Base-by-base conservation (phyloP, 1,284 basidiomycete genomes). In the Papiliotrema laurentii region DNA sequence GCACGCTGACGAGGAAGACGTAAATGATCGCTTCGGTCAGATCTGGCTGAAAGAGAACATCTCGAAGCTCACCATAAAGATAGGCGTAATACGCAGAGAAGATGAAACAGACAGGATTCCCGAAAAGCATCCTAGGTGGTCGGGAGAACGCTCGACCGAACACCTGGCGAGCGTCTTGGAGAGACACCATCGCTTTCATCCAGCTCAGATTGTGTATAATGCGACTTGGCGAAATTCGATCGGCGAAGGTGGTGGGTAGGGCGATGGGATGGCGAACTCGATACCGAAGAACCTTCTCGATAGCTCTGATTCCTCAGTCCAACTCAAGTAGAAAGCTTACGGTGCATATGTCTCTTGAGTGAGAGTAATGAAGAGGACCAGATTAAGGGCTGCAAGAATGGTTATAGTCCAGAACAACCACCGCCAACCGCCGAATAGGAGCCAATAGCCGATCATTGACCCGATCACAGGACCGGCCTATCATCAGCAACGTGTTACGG, bases 11-110 rank as follows among this genome's bases (percentile, higher is more conserved):
- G 39, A 78, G 65, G 50, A 75, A 75, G 16, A 77, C 43, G 51
- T 75, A 75, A 35, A 75, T 73, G 43, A 71, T 61, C 28, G 59
- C 62, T 63, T 43, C n/a, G 46, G 40, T 52, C 43, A 49, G 43
- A 18, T n/a, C 22, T 22, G 30, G 7, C n/a, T 19, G 16, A 9
- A 30, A 18, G 19, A 5, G 24, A 18, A 24, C 21, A 35, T n/a
- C 21, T 1, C 3, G 21, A 18, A 10, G 58, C 73, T 61, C 10
- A 74, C 75, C 66, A 50, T 78, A 78, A 42, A 75, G 65, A 55
- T 75, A 78, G 0, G 75, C 73, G 46, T 76, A 75, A 56, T 78
- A 77, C 35, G 65, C 39, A 3, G 66, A 68, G 49, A 77, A 77
- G 28, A 74, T 60, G 43, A 74, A 64, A 21, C 71, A 72, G 14